These are phyloP conservation scores for Talaromyces wortmannii DNA, from an alignment of 495 filamentous ascomycete species.

Conservation along the genomic window DNA sequence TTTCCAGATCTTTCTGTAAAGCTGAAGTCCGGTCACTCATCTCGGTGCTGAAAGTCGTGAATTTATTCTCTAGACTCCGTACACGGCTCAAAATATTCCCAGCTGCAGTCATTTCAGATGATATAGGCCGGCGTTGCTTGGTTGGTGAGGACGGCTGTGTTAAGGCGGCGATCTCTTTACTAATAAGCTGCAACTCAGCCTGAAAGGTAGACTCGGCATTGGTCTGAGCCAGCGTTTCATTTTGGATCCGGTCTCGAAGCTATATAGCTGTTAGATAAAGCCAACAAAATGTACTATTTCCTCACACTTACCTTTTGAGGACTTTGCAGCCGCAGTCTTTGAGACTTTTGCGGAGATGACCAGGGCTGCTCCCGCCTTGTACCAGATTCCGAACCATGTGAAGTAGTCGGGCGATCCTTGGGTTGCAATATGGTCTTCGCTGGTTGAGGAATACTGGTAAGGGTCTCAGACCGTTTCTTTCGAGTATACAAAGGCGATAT, in stretches of 20 bases:
- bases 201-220: constrained; percentile 62
- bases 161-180: constrained; percentile 69
- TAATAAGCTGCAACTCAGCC: constrained; percentile 73
- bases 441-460: constrained; percentile 42
- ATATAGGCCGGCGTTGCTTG: constrained; percentile 6
- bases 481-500: constrained; percentile 34
- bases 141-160: constrained; percentile 27
- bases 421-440: constrained; percentile 30
- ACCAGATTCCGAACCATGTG: constrained; percentile 23
- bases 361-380: constrained; percentile 24
- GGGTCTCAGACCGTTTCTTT: constrained; percentile 42
- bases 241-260: constrained; percentile 80
- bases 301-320: constrained; percentile 59
- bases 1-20: constrained; percentile 62
- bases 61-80: constrained; percentile 54
- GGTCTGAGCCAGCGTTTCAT: constrained; percentile 66
- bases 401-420: constrained; percentile 43
- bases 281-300: background rate
- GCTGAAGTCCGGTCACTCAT: constrained; percentile 52
- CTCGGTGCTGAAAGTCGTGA: constrained; percentile 55
- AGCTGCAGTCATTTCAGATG: constrained; percentile 24
- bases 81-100: constrained; percentile 44
- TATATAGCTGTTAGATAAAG: constrained; percentile 7
- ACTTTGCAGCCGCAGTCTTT: constrained; percentile 78
- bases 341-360: constrained; percentile 34